Conservation (phyloP, 2,329 filamentous ascomycete species). For the Myriangium duriaei region DNA sequence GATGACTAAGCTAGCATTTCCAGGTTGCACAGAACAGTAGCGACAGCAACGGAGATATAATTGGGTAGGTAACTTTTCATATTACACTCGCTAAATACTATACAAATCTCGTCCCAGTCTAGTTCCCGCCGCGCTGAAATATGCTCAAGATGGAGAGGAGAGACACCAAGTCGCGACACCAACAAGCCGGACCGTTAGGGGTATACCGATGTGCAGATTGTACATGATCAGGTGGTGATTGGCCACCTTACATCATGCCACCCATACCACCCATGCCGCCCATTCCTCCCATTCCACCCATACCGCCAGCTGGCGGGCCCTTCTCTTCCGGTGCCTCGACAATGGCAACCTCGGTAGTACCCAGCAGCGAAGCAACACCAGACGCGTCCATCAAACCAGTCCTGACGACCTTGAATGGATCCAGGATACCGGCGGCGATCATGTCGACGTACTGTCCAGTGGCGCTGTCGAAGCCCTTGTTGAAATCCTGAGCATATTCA, state of each 20-base stretch:
- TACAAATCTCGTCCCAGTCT: slow-evolving; percentile 5
- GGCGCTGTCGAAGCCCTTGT: slow-evolving; percentile 93
- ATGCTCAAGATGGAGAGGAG: slow-evolving; percentile 1
- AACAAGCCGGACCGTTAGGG: neutral
- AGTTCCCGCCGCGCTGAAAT: slow-evolving; percentile 2
- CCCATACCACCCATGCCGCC: slow-evolving; percentile 46
- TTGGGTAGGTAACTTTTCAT: slow-evolving; percentile 7
- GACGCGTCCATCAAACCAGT: slow-evolving; percentile 90
- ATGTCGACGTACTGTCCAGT: slow-evolving; percentile 99
- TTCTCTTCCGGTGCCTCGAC: slow-evolving; percentile 95
- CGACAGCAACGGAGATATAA: no score
- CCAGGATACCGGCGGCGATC: slow-evolving; percentile 92
- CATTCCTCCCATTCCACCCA: slow-evolving; percentile 51
- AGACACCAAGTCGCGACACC: neutral
- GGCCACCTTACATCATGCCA: slow-evolving; percentile 51
- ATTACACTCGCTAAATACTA: slow-evolving; percentile 9
- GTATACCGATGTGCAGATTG: neutral
- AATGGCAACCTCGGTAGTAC: slow-evolving; percentile 95
- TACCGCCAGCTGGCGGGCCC: slow-evolving; percentile 43
- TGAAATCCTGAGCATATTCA: slow-evolving; percentile 84
- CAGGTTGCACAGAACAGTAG: no score
- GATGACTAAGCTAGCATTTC: neutral
- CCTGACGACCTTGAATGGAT: slow-evolving; percentile 98
- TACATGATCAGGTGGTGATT: neutral
- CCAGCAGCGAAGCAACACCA: slow-evolving; percentile 90